Base-by-base conservation (phyloP, 1,284 basidiomycete species). In the Sanghuangporus weigelae region DNA sequence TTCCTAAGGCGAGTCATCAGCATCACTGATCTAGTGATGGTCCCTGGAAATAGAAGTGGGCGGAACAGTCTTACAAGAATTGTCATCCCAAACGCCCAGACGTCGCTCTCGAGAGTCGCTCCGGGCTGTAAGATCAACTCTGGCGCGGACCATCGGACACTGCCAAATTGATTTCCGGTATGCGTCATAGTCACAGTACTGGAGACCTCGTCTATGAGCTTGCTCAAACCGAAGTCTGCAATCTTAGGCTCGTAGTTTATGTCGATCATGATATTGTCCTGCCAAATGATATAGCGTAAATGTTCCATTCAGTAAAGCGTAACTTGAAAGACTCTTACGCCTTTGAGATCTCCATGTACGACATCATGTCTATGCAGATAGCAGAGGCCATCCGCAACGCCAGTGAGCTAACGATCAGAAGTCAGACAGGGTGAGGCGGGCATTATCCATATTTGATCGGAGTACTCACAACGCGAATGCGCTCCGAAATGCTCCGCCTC, bases 61-160 rank as follows among this genome's bases (percentile, higher is more conserved):
- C 31, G 21, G 51, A 31, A 12, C 14, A 35, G 10, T 23, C 40
- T 44, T 49, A 64, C 63, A 31, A 62, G 48, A 12, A 62, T 51
- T 12, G 63, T 65, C 65, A 66, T 66, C 31, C 65, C 65, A 55
- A 63, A 66, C 10, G 65, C 57, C 65, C 65, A 66, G 7, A 63
- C 57, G 50, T 66, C 65, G 48, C 57, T 63, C 57, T 63, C 61
- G 36, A 26, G 23, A 26, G 39, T 65, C 10, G 59, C 60, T 39
- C 64, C 42, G 4, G 56, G 60, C 26, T 42, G 26, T 14, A 57
- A 46, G 50, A 66, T 40, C 11, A 66, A 58, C 53, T 66, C 65
- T 11, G 50, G 61, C 26, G 65, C 65, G 23, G 51, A 60, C 61
- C 62, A 66, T 16, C 61, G 60, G 4, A 63, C 50, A 16, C 56